Conservation (phyloP, 1,139 yeast species). For the Blastobotrys petasosporus region DNA sequence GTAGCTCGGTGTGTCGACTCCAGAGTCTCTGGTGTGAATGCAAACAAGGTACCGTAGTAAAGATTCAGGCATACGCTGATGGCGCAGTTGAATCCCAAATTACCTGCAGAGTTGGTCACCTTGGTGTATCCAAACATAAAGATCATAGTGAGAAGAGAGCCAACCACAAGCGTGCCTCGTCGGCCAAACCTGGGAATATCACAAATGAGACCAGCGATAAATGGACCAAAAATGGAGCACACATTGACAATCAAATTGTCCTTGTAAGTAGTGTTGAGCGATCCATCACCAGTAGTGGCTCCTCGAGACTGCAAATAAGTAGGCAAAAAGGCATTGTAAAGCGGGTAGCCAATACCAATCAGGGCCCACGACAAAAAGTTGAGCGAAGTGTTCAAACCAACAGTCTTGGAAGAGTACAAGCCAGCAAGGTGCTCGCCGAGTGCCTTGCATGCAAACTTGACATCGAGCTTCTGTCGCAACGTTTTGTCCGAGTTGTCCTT, state of each 20-base stretch:
- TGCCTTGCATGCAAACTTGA: conserved; percentile 14
- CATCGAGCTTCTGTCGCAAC: conserved; percentile 14
- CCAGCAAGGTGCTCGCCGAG: conserved; percentile 21
- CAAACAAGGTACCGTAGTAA: conserved; percentile 51
- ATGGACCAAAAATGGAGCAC: conserved; percentile 51
- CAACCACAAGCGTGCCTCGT: conserved; percentile 52
- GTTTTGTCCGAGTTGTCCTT: conserved; percentile 14
- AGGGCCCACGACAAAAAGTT: conserved; percentile 45
- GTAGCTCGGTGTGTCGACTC: conserved; percentile 47
- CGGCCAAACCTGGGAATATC: conserved; percentile 48
- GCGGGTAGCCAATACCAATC: conserved; percentile 49
- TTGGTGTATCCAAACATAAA: conserved; percentile 55
- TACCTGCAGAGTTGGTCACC: conserved; percentile 44
- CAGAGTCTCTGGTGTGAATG: conserved; percentile 47
- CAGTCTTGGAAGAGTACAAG: conserved; percentile 38
- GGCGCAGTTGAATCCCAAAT: conserved; percentile 49
- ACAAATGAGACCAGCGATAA: conserved; percentile 43
- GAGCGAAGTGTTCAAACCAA: conserved; percentile 40
- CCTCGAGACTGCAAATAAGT: conserved; percentile 45
- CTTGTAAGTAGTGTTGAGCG: conserved; percentile 42
- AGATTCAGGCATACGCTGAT: conserved; percentile 47
- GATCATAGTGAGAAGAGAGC: conserved; percentile 51
- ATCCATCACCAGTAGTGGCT: conserved; percentile 37
- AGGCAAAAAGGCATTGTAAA: conserved; percentile 48
- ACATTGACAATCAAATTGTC: conserved; percentile 48